These are phyloP conservation scores for Orbilia ellipsospora DNA, from an alignment of 2,329 filamentous ascomycete genomes.

Conservation along the genomic window DNA sequence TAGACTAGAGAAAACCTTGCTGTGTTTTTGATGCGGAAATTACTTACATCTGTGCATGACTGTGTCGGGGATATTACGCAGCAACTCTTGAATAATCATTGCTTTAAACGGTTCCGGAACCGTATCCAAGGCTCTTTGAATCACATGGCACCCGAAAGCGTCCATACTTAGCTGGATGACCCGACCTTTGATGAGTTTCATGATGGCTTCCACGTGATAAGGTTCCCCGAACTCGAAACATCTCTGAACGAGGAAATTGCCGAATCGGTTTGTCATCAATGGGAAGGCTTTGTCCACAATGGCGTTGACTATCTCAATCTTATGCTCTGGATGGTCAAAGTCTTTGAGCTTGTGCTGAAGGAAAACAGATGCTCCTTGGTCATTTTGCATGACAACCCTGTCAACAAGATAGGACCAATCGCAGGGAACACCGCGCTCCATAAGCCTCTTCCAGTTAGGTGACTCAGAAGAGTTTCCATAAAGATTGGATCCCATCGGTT, in stretches of 20 bases:
- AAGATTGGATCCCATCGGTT: constrained; percentile 31
- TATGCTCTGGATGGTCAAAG: constrained; percentile 91
- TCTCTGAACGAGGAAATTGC: constrained; percentile 97
- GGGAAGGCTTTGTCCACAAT: constrained; percentile 74
- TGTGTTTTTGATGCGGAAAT: background rate
- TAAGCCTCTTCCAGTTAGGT: constrained; percentile 53
- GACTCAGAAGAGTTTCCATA: constrained; percentile 48
- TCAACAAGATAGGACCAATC: constrained; percentile 99
- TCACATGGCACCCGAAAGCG: constrained; percentile 96
- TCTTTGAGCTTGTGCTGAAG: constrained; percentile 95
- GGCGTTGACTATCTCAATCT: constrained; percentile 95
- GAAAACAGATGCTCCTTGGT: constrained; percentile 98
- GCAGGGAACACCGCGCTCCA: constrained; percentile 66
- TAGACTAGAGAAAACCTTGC: constrained; percentile 4
- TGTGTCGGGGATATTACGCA: constrained; percentile 94
- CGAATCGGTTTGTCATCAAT: constrained; percentile 97
- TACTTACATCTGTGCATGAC: constrained; percentile 84
- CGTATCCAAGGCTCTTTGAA: constrained; percentile 98
- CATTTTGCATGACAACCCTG: constrained; percentile 99
- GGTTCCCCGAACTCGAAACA: constrained; percentile 98
- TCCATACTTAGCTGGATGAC: constrained; percentile 97
- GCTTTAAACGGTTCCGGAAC: constrained; percentile 98
- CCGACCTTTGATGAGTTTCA: constrained; percentile 91
- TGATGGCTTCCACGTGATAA: constrained; percentile 94
- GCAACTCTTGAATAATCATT: constrained; percentile 97